These are phyloP conservation scores for Globisporangium sylvaticum DNA, from an alignment of 352 stramenopile species.

Conservation along the genomic window DNA sequence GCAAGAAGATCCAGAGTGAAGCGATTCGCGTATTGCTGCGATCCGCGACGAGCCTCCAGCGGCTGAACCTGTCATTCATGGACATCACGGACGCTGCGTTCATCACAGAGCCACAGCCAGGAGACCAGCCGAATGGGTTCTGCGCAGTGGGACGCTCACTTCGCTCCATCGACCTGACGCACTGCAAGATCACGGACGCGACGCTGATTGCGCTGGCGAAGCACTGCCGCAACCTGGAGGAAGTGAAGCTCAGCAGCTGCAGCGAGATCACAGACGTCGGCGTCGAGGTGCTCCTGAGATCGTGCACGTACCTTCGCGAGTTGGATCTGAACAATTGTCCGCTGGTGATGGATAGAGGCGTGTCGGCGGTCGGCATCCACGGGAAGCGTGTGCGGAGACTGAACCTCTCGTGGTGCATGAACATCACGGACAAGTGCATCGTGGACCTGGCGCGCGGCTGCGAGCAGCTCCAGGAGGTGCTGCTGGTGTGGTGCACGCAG, in stretches of 20 bases:
- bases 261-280: conserved; percentile 75
- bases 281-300: conserved; percentile 53
- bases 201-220: conserved; percentile 58
- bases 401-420: conserved; percentile 87
- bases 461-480: conserved; percentile 51
- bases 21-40: conserved; percentile 64
- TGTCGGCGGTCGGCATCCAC: conserved; percentile 46
- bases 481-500: conserved; percentile 83
- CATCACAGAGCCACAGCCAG: conserved; percentile 24
- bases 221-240: conserved; percentile 60
- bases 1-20: conserved; percentile 81
- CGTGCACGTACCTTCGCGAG: conserved; percentile 43
- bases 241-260: conserved; percentile 73
- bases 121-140: conserved; percentile 34
- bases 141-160: conserved; percentile 47
- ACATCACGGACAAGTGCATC: conserved; percentile 85
- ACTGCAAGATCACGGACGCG: conserved; percentile 67
- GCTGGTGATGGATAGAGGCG: conserved; percentile 71
- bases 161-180: conserved; percentile 62
- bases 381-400: conserved; percentile 56
- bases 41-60: conserved; percentile 52
- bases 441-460: conserved; percentile 63
- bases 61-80: conserved; percentile 84
- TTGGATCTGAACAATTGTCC: conserved; percentile 81
- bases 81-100: conserved; percentile 70